Evolutionary conservation across 1,284 basidiomycete genomes (phyloP), one percentile per base, ranked within the genome.

Genomic region (Phlebopus sp.): DNA sequence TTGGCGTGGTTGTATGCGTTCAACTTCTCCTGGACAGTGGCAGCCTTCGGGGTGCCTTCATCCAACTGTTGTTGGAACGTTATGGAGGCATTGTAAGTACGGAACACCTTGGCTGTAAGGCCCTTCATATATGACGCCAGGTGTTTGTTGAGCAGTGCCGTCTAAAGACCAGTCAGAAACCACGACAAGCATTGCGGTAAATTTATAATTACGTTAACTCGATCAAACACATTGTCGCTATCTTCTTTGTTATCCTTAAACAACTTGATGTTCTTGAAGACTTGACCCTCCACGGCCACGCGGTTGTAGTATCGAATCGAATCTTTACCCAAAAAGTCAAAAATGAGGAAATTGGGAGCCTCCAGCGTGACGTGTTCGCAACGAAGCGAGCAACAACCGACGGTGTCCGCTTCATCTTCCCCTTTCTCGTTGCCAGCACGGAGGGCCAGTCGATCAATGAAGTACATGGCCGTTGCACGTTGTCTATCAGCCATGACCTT

Each of bases 381-480:
- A 19, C 93, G 90, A 43, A 98, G 71, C 13, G 94, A 97, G 68
- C 94, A 98, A 72, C 95, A 97, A 66, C 94, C 94, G 49, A 97
- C 92, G 0, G 94, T 98, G 66, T 98, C 94, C 1, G 94, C 94
- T 69, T 97, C 94, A 56, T 98, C 94, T 60, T 97, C 95, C 39
- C 93, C 94, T 70, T 98, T 98, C 71, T 98, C 95, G 70, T 97
- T 97, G 62, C 94, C 94, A 40, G 93, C 94, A 78, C 94, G 90
- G 65, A 98, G 86, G 19, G 94, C 95, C 23, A 97, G 79, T 59
- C 82, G 82, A 71, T 98, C 94, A 61, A 98, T 97, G 71, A 98
- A 92, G 70, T 98, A 98, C 83, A 97, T 90, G 10, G 94, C 90
- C 0, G 94, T 97, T 7, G 94, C 95, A 31, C 94, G 85, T 69